Conservation (phyloP, 2,329 filamentous ascomycete species). For the Ophiocordyceps camponoti-floridani region DNA sequence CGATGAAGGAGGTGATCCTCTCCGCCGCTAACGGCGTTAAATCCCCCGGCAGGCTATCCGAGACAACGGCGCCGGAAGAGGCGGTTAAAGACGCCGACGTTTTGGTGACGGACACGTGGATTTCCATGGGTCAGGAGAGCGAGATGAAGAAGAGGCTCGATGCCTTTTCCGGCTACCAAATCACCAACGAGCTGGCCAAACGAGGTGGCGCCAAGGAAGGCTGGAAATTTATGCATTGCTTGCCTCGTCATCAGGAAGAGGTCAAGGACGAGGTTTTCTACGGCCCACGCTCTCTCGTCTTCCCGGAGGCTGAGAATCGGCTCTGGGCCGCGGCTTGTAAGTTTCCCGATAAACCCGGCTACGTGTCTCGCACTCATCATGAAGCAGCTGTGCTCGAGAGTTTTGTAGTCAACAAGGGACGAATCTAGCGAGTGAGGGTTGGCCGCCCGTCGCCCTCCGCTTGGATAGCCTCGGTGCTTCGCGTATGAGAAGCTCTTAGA, state of each 20-base stretch:
- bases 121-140: conserved; percentile 93
- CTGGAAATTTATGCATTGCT: conserved; percentile 98
- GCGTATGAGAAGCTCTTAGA: too few species aligned
- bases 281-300: conserved; percentile 67
- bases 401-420: conserved; percentile 89
- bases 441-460: background rate
- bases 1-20: conserved; percentile 57
- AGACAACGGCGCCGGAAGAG: conserved; percentile 70
- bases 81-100: conserved; percentile 74
- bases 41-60: conserved; percentile 46
- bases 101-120: conserved; percentile 92
- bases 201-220: conserved; percentile 68
- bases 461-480: too few species aligned
- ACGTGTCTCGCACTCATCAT: background rate
- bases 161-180: conserved; percentile 79
- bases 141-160: conserved; percentile 61
- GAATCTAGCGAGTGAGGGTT: conserved; percentile 27
- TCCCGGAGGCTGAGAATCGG: conserved; percentile 86
- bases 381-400: conserved; percentile 53
- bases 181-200: conserved; percentile 71
- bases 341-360: conserved; percentile 11
- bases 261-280: conserved; percentile 94
- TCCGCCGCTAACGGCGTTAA: conserved; percentile 38
- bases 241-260: conserved; percentile 83
- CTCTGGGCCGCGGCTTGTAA: conserved; percentile 72